Base-by-base conservation (phyloP, 2,329 filamentous ascomycete species). In the Penicillium sclerotiorum region DNA sequence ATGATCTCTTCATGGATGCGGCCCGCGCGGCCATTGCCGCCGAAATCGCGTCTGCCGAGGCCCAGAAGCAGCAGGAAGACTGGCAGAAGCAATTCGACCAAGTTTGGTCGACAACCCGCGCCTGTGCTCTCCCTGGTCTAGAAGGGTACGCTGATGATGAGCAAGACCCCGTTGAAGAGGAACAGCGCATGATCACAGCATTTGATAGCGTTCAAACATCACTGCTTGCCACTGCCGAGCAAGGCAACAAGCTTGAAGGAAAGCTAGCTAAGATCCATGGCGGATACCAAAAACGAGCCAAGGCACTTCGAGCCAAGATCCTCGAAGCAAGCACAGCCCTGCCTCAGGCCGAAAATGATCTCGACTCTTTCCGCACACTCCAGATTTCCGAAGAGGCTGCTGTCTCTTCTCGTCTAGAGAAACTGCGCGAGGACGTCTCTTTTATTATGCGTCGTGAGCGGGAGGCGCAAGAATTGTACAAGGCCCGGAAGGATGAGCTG, bases 221-320 rank as follows among this genome's bases (percentile, higher is more conserved):
- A 7, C 88, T 96, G 55, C 80, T 89, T 60, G 76, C 81, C 2
- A 84, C 85, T 0, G 94, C 92, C 2, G 86, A 93, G 60, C 82
- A 86, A 49, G 89, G 89, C 46, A 90, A 90, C 66, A 95, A 93
- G 71, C 77, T 95, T 1, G 92, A 97, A 73, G 96, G 96, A 81
- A 96, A 94, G 73, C 82, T 99, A n/a, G 79, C 80, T 0, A 79
- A 95, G 46, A 87, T 94, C 62, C 84, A 95, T 2, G 92, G 92
- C 20, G 94, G 94, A 12, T 99, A 99, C 73, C 86, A 92, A 68
- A 86, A 91, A 60, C 87, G 94, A 25, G 85, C 90, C 27, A 91
- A 91, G 70, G 85, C 84, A 60, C 80, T 99, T 21, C 83, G 85
- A 18, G 81, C 85, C 52, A 97, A 96, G 75, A 89, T 95, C 55